A percentile compares a stretch with the other conserved stretches of the same genome.
Conservation (phyloP, 163 green algal species). For the Chlamydomonas reinhardtii region DNA sequence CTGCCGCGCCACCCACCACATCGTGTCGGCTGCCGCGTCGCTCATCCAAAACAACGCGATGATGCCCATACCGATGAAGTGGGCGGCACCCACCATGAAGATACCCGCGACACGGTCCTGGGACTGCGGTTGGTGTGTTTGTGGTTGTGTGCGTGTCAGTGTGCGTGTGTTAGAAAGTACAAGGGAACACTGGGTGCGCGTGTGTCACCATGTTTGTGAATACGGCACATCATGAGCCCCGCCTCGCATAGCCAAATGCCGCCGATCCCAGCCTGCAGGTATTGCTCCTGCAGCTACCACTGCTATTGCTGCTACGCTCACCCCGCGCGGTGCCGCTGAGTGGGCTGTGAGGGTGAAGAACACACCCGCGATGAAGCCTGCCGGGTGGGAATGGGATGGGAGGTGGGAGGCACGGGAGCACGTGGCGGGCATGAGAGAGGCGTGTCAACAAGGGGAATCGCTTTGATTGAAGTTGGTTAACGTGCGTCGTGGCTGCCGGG, state of each 20-base stretch:
- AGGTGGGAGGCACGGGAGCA: not conserved
- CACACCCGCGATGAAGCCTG: constrained; percentile 5
- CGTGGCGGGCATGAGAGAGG: no score
- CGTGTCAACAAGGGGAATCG: no score
- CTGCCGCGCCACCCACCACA: not conserved
- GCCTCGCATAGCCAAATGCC: no score
- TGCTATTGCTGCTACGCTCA: not conserved
- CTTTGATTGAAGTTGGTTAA: no score
- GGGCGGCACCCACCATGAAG: constrained; percentile 38
- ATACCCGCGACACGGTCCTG: constrained; percentile 67
- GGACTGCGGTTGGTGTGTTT: constrained; percentile 32
- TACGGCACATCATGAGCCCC: no score
- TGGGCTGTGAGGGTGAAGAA: constrained; percentile 32
- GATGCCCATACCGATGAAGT: constrained; percentile 54
- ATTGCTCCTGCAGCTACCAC: no score
- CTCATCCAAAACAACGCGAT: constrained; percentile 9
- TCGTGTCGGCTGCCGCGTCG: not conserved
- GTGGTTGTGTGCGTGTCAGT: no score
- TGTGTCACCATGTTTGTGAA: no score
- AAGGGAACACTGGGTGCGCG: no score
- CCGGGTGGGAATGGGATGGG: not conserved
- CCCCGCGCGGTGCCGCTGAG: not conserved
- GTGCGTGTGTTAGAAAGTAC: no score
- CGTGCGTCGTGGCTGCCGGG: no score
- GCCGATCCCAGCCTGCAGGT: no score